phyloP scores from a whole-genome alignment of 2,329 filamentous ascomycete genomes.

The Colletotrichum tabaci region DNA sequence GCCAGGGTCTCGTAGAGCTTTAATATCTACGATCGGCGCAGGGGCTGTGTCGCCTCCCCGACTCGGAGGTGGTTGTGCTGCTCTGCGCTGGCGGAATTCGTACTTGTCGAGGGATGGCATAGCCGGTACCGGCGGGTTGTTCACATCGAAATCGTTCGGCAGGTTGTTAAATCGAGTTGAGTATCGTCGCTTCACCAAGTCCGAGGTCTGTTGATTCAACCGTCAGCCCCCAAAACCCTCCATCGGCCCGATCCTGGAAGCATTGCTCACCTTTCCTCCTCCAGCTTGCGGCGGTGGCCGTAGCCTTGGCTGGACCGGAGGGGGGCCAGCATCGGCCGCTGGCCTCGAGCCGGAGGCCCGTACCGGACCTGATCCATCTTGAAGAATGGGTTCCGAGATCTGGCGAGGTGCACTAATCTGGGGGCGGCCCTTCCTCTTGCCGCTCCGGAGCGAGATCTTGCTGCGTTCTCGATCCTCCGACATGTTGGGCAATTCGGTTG shows the following conservation, averaged over 20 bases:
- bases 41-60: constrained; percentile 63
- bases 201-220: constrained; percentile 68
- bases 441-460: constrained; percentile 75
- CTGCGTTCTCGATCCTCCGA: constrained; percentile 68
- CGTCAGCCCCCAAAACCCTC: constrained; percentile 9
- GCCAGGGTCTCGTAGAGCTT: constrained; percentile 84
- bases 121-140: constrained; percentile 80
- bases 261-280: constrained; percentile 68
- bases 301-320: constrained; percentile 27
- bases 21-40: constrained; percentile 80
- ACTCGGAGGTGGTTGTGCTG: constrained; percentile 68
- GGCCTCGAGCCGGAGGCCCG: constrained; percentile 46
- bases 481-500: constrained; percentile 58
- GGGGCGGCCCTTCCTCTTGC: constrained; percentile 74
- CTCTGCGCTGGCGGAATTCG: constrained; percentile 62
- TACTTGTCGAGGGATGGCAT: constrained; percentile 74
- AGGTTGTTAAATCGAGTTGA: constrained; percentile 91
- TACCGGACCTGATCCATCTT: constrained; percentile 54
- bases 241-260: background rate
- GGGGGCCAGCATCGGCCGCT: constrained; percentile 38
- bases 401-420: constrained; percentile 74
- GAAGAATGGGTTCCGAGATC: constrained; percentile 73
- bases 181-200: constrained; percentile 94
- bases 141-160: constrained; percentile 77
- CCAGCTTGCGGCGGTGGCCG: constrained; percentile 64